Conservation (phyloP, 768 basidiomycete species). For the Cystobasidium onofrii region DNA sequence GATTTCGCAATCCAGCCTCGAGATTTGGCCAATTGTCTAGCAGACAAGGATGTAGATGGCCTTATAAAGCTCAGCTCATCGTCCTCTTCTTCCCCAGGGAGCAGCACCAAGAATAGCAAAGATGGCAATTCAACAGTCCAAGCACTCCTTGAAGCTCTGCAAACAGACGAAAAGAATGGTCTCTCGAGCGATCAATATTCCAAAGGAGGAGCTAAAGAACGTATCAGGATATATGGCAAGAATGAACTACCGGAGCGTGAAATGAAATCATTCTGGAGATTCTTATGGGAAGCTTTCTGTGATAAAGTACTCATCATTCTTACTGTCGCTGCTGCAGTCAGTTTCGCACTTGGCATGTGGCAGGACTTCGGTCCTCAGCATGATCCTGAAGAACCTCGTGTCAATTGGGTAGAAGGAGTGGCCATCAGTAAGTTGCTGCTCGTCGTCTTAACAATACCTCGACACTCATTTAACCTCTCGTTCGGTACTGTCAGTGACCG, state of each 20-base stretch:
- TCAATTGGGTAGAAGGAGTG: conserved; percentile 85
- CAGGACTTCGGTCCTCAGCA: conserved; percentile 73
- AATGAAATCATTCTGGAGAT: conserved; percentile 18
- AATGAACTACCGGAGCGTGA: conserved; percentile 25
- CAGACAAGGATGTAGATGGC: conserved; percentile 17
- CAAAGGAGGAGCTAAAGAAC: conserved; percentile 2
- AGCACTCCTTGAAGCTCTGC: conserved; percentile 5
- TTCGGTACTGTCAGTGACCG: conserved; percentile 35
- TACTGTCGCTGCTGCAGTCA: conserved; percentile 78
- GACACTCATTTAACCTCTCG: too few relatives aligned
- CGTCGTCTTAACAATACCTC: conserved; percentile 58
- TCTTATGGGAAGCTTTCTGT: conserved; percentile 30
- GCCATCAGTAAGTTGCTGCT: conserved; percentile 57
- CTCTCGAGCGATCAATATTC: conserved; percentile 3
- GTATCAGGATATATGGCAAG: conserved; percentile 22
- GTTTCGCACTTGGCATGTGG: conserved; percentile 81
- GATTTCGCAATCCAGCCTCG: conserved; percentile 19
- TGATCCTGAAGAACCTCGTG: conserved; percentile 56
- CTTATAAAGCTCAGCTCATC: background rate
- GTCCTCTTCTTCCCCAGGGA: background rate
- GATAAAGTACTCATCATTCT: conserved; percentile 54
- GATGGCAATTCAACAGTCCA: background rate
- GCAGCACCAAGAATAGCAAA: background rate
- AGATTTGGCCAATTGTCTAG: background rate
- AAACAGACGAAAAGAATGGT: conserved; percentile 25